These are phyloP conservation scores for Diaporthe capsici DNA, from an alignment of 2,329 filamentous ascomycete species.

Conservation along the genomic window DNA sequence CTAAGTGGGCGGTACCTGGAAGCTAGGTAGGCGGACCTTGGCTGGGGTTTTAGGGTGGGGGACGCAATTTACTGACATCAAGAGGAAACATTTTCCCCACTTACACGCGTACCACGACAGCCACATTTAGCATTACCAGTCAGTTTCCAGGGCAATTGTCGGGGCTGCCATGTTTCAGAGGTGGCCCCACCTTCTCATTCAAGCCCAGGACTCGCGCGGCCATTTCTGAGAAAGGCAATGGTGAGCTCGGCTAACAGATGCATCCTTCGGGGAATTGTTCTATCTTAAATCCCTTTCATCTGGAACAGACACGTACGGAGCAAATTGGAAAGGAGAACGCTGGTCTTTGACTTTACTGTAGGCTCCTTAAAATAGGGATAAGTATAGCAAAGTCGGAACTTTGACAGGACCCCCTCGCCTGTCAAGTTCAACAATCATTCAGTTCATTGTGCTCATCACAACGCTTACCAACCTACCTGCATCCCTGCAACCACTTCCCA, in stretches of 20 bases:
- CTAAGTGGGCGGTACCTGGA: too few species aligned
- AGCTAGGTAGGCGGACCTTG: too few species aligned
- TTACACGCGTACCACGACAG: background rate
- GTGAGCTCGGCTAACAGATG: background rate
- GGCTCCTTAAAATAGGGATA: background rate
- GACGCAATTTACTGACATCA: constrained; percentile 6
- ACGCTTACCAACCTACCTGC: background rate
- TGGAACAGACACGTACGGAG: background rate
- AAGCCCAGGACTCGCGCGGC: background rate
- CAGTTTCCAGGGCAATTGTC: background rate
- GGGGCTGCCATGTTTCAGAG: background rate
- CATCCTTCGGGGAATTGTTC: background rate
- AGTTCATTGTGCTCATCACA: background rate
- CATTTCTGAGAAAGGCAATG: background rate
- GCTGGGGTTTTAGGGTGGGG: background rate
- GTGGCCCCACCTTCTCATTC: background rate
- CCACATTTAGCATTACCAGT: background rate
- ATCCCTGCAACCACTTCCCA: background rate
- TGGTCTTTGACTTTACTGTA: background rate
- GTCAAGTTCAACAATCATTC: background rate
- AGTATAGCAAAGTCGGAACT: background rate
- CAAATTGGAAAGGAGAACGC: background rate
- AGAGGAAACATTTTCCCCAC: constrained; percentile 7
- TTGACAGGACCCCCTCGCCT: background rate
- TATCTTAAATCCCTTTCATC: background rate